Evolutionary conservation across 192 early-diverging fungal genomes (phyloP), one percentile per base, ranked within the genome.

Genomic region (Umbelopsis vinacea): DNA sequence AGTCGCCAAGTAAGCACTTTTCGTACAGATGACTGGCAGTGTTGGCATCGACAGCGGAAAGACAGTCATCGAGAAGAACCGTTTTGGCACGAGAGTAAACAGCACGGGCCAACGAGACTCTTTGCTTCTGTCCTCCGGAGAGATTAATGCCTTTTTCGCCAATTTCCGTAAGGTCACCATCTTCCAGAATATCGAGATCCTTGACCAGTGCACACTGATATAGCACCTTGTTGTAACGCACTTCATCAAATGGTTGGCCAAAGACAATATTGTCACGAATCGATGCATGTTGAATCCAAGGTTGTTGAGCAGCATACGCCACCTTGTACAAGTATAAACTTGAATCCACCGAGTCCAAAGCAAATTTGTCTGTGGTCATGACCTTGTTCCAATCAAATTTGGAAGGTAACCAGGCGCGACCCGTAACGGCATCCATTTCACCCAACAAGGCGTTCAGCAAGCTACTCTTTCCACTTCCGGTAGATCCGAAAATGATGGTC

Each of bases 1-100:
- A 77, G 15, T 87, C 86, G 35, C 86, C 85, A 19, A 86, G 75
- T 67, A 83, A 76, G 52, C 83, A 87, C 17, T 85, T 78, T 24
- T 76, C 77, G 54, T 84, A 90, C 8, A 90, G 79, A 22, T 78
- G 80, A 12, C 68, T 69, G 6, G 85, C 83, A 0, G 82, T 81
- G 19, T 76, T 79, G 10, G 80, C 78, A 47, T 89, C 89, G 0
- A 91, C 82, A 14, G 84, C 82, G 22, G 80, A 83, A 10, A 97
- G 81, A 7, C 90, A 90, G 73, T 97, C 95, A 67, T 97, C 96
- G 40, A 96, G 72, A 3, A 97, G 73, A 43, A 94, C 80, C 9
- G 90, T 89, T 50, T 88, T 82, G 2, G 89, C 87, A 5, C 85
- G 79, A 0, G 89, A 86, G 70, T 96, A 97, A 5, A 88, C 87